Conservation (phyloP, 2,329 filamentous ascomycete species). For the Acrocalymma vagum region DNA sequence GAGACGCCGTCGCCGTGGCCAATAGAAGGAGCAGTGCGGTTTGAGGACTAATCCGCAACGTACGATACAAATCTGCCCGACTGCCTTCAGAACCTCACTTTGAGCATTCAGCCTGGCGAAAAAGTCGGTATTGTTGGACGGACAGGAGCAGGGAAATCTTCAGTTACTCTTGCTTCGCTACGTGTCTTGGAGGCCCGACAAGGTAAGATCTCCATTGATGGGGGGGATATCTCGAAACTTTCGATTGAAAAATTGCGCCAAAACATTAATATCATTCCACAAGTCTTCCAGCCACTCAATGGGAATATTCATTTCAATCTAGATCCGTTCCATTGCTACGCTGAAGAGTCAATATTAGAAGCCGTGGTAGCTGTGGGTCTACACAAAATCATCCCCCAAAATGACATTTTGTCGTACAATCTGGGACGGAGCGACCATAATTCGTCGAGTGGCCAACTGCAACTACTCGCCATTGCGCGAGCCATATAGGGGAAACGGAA, state of each 20-base stretch:
- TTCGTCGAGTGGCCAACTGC: no score
- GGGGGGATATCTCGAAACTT: conserved; percentile 54
- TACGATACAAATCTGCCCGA: no score
- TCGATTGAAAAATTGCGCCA: conserved; percentile 51
- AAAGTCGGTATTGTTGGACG: conserved; percentile 64
- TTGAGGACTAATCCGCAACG: no score
- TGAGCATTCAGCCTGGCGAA: no score
- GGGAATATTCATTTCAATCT: conserved; percentile 57
- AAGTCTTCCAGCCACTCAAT: conserved; percentile 58
- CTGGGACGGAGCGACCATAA: background rate
- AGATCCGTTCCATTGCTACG: conserved; percentile 47
- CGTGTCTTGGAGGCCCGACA: conserved; percentile 53
- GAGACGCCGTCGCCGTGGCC: no score
- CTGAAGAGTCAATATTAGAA: conserved; percentile 44
- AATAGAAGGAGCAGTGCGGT: no score
- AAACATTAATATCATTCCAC: conserved; percentile 55
- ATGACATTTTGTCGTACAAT: conserved; percentile 5
- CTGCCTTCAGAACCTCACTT: no score
- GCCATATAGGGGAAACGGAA: conserved; percentile 60
- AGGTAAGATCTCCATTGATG: conserved; percentile 56
- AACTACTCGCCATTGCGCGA: conserved; percentile 65
- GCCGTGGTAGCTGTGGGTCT: conserved; percentile 55
- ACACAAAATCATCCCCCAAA: conserved; percentile 39
- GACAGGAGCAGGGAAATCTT: conserved; percentile 60
- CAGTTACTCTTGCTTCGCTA: conserved; percentile 54